Base-by-base conservation (phyloP, 495 filamentous ascomycete species). In the Penicillium dipodomyicola region DNA sequence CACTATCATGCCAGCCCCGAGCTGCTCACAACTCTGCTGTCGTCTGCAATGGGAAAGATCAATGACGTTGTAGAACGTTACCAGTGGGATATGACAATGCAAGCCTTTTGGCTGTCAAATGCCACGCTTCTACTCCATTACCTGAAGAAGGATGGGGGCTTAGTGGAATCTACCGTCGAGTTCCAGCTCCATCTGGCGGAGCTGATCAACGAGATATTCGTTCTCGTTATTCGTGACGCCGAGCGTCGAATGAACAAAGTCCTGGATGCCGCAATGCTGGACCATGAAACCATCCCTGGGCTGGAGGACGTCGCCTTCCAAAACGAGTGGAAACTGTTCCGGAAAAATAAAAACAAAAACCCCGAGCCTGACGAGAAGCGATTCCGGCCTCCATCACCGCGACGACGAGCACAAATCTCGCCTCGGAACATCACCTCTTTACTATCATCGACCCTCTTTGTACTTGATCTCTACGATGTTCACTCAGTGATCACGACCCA, bases 51-150 rank as follows among this genome's bases (percentile, higher is more conserved):
- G 81, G 89, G 96, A 49, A 96, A 93, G 72, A 97, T 99, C 59
- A 97, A 97, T 62, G 86, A 90, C 50, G 91, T 97, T 40, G 91
- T 98, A 27, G 95, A 97, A 66, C 82, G 81, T 37, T 84, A 96
- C 63, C 94, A 99, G 64, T 97, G 94, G 93, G 94, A 99, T 65
- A 99, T 99, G 94, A 99, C 94, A 0, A 94, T 97, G 58, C 79
- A 97, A 17, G 95, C 94, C 2, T 99, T 97, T 65, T 99, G 94
- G 94, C 90, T 96, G 65, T 97, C 95, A 9, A 99, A 99, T 69
- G 94, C 91, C 23, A 97, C 93, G 1, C 75, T 99, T 5, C 76
- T 99, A 2, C 79, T 99, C 23, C 92, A 99, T 69, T 99, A 99
- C 66, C 77, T 99, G 37, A 96, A 95, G 72, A 99, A 99, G 68